These are phyloP conservation scores for Hyphochytrium catenoides DNA, from an alignment of 352 stramenopile genomes.

Conservation along the genomic window DNA sequence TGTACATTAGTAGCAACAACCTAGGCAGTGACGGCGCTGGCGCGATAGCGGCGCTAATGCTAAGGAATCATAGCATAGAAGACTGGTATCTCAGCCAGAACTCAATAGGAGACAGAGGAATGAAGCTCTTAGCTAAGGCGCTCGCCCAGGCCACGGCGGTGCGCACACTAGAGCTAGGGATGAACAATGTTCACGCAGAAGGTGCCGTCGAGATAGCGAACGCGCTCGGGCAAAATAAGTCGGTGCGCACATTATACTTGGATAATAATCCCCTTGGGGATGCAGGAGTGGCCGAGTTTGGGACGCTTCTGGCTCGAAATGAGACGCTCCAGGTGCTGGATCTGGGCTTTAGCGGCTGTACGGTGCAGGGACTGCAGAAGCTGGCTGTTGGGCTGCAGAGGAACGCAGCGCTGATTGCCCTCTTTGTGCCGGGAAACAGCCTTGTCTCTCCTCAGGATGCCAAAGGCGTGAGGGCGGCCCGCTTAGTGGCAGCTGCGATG, in stretches of 20 bases:
- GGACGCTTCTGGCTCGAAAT: slow-evolving; percentile 36
- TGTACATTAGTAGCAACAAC: slow-evolving; percentile 53
- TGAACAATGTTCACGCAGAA: slow-evolving; percentile 39
- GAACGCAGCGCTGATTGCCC: slow-evolving; percentile 28
- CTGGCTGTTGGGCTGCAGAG: slow-evolving; percentile 32
- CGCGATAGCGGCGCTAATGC: slow-evolving; percentile 24
- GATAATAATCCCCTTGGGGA: slow-evolving; percentile 61
- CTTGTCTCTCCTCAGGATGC: too few relatives aligned
- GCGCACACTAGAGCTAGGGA: slow-evolving; percentile 41
- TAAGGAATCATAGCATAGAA: slow-evolving; percentile 25
- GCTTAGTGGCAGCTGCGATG: too few relatives aligned
- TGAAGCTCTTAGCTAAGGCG: slow-evolving; percentile 25
- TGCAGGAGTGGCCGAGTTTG: slow-evolving; percentile 29
- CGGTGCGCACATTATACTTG: slow-evolving; percentile 48
- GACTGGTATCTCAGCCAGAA: slow-evolving; percentile 51
- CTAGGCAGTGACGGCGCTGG: slow-evolving; percentile 34
- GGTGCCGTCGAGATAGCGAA: slow-evolving; percentile 36
- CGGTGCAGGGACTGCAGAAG: slow-evolving; percentile 34
- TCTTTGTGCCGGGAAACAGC: too few relatives aligned
- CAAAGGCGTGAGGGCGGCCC: too few relatives aligned
- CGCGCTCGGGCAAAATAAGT: slow-evolving; percentile 18
- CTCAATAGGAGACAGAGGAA: slow-evolving; percentile 26
- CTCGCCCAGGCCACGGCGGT: slow-evolving; percentile 24
- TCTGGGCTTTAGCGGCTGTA: slow-evolving; percentile 51
- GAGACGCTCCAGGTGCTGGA: slow-evolving; percentile 36